phyloP scores from a whole-genome alignment of 1,284 basidiomycete species.

The Megacollybia platyphylla region DNA sequence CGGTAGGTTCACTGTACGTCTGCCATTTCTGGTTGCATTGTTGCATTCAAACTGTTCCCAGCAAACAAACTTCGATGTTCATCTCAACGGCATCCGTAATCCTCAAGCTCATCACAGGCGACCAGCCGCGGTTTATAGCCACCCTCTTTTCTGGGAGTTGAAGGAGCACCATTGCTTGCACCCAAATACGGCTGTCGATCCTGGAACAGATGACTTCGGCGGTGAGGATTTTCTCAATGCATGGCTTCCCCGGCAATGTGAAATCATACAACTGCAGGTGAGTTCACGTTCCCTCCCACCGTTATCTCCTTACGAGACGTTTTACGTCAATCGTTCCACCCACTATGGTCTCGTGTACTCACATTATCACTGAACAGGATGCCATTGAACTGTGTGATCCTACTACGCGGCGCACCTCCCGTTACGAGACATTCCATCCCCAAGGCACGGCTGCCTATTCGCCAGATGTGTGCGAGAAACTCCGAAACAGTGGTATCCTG shows the following conservation, averaged over 20 bases:
- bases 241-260: conserved; percentile 25
- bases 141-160: conserved; percentile 25
- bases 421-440: conserved; percentile 30
- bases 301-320: too few relatives aligned
- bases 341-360: conserved; percentile 5
- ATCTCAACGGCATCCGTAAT: conserved; percentile 14
- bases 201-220: conserved; percentile 17
- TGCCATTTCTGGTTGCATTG: conserved; percentile 4
- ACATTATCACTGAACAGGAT: conserved; percentile 17
- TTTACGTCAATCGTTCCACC: background rate
- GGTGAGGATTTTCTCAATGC: conserved; percentile 30
- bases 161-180: conserved; percentile 32
- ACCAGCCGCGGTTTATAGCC: conserved; percentile 16
- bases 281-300: conserved; percentile 6
- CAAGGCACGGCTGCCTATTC: conserved; percentile 18
- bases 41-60: conserved; percentile 3
- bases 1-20: conserved; percentile 24
- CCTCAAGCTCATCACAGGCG: conserved; percentile 9
- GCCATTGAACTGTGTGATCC: conserved; percentile 25
- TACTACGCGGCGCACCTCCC: conserved; percentile 17
- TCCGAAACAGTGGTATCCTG: conserved; percentile 17
- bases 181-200: conserved; percentile 19
- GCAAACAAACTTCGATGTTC: conserved; percentile 10
- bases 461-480: conserved; percentile 15
- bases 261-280: conserved; percentile 20